Evolutionary conservation across 129 eudicot species (phyloP).

Genomic region (Silybum marianum): DNA sequence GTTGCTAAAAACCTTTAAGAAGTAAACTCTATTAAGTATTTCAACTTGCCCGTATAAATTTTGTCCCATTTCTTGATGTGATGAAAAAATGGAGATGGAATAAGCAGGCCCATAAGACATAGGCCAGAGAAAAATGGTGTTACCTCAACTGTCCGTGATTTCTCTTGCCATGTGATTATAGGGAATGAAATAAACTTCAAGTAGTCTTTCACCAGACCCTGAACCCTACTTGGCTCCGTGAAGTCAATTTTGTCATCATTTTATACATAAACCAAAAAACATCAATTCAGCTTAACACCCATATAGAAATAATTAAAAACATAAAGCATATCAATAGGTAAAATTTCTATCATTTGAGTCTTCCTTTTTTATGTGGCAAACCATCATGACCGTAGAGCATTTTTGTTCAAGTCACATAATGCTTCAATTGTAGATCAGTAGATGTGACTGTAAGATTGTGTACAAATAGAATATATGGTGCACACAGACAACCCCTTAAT

Average conservation of each 20-base stretch:
- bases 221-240: conserved; percentile 78
- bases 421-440: background rate
- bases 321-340: background rate
- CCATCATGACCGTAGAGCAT: no score
- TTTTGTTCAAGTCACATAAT: no score
- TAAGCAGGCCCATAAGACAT: background rate
- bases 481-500: background rate
- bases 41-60: conserved; percentile 86
- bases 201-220: conserved; percentile 84
- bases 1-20: background rate
- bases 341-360: no score
- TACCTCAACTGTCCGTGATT: conserved; percentile 93
- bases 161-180: conserved; percentile 95
- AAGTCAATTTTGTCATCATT: conserved; percentile 90
- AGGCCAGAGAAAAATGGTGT: background rate
- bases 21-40: background rate
- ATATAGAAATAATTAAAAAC: background rate
- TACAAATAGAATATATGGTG: background rate
- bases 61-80: conserved; percentile 57
- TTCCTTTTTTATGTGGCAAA: no score
- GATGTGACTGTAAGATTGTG: background rate
- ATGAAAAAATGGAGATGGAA: background rate
- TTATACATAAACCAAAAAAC: conserved; percentile 35
- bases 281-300: background rate
- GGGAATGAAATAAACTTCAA: conserved; percentile 44